Base-by-base conservation (phyloP, 192 early-diverging fungal species). In the Umbelopsis sp. region DNA sequence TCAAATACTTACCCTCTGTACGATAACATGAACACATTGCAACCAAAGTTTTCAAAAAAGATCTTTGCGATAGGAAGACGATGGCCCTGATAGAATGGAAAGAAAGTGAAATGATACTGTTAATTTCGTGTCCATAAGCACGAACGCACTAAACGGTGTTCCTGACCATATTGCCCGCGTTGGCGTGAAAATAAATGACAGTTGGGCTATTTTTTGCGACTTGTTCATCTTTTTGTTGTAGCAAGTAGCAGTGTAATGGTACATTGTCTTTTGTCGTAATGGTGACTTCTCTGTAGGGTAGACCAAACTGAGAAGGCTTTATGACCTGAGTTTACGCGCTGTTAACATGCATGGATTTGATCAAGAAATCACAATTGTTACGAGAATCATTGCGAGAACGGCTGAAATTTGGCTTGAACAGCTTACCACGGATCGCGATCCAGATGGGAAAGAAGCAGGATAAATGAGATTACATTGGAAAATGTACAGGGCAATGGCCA, bases 1-100 rank as follows among this genome's bases (percentile, higher is more conserved):
- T 56, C 14, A 14, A 36, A 20, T 36, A 41, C 69, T 77, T 89
- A 93, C 86, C 98, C 97, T 72, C 98, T 86, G 69, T 99, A 99
- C n/a, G 96, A 97, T 21, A 98, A 84, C 94, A 99, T 94, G 65
- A 97, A 91, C 16, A 99, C 90, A 81, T 99, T 98, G 81, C 87
- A 89, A 22, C 84, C 81, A 41, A 87, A 85, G 25, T 78, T 76
- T 25, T 82, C 73, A 72, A 92, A 84, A 62, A 98, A 82, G 4
- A 89, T 77, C 66, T 88, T 84, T 24, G 96, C 95, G 54, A 98
- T 94, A 7, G 96, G 96, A 66, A 99, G 83, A 16, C 98, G 86
- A 77, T 99, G 97, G 44, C 98, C 97, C 92, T 88, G 14, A 8
- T 66, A 11, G 50, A 24, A 75, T 65, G 22, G 45, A 12, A 12